phyloP scores from a whole-genome alignment of 768 basidiomycete genomes.

The Fibroporia radiculosa region DNA sequence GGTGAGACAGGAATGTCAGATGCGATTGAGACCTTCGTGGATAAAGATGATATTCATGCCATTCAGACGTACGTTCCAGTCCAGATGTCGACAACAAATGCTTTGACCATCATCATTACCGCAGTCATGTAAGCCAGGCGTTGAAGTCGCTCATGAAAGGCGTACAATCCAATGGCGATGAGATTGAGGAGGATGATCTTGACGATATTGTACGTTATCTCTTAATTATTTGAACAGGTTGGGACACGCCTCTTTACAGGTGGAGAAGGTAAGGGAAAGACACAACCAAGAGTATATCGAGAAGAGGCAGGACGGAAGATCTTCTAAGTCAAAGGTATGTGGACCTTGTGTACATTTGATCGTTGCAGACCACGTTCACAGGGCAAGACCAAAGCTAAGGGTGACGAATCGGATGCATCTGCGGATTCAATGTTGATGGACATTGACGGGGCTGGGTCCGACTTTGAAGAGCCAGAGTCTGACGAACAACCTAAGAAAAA shows the following conservation, averaged over 20 bases:
- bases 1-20: constrained; percentile 88
- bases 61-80: constrained; percentile 65
- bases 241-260: constrained; percentile 28
- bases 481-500: constrained; percentile 44
- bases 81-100: not conserved
- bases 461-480: constrained; percentile 42
- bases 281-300: constrained; percentile 59
- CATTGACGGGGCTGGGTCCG: constrained; percentile 50
- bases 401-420: constrained; percentile 45
- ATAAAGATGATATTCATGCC: constrained; percentile 94
- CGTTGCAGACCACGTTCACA: not conserved
- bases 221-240: not conserved
- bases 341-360: not conserved
- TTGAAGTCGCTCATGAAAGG: constrained; percentile 59
- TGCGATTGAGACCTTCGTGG: constrained; percentile 92
- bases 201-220: constrained; percentile 57
- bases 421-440: constrained; percentile 77
- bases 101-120: not conserved
- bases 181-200: constrained; percentile 64
- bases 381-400: constrained; percentile 46
- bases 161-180: constrained; percentile 56
- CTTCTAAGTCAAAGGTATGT: constrained; percentile 36
- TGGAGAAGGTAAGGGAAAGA: constrained; percentile 61
- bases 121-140: constrained; percentile 58
- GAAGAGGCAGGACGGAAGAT: constrained; percentile 28